These are phyloP conservation scores for Malassezia caprae DNA, from an alignment of 1,284 basidiomycete genomes.

Conservation along the genomic window DNA sequence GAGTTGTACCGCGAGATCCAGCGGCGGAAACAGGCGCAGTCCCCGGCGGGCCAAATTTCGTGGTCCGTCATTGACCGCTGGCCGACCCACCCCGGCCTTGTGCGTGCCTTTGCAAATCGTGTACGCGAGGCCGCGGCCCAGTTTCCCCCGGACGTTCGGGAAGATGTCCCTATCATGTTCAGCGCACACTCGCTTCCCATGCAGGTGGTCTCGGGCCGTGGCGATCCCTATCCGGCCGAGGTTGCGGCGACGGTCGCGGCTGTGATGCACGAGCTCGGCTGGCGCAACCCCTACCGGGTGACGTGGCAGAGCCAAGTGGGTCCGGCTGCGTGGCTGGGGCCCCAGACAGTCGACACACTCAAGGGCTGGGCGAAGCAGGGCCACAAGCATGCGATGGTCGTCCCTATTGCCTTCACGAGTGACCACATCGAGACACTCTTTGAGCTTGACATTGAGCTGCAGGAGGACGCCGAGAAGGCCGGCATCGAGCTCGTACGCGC, in stretches of 20 bases:
- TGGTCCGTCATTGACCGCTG: constrained; percentile 98
- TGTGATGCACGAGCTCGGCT: constrained; percentile 43
- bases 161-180: constrained; percentile 75
- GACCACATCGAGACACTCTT: constrained; percentile 99
- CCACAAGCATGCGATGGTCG: constrained; percentile 72
- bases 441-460: constrained; percentile 89
- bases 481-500: constrained; percentile 85
- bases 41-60: constrained; percentile 57
- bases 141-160: constrained; percentile 60
- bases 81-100: constrained; percentile 85
- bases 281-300: constrained; percentile 60
- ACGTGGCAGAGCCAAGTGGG: constrained; percentile 99
- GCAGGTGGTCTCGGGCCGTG: constrained; percentile 55
- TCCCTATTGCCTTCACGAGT: constrained; percentile 95
- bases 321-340: constrained; percentile 94
- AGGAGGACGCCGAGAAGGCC: constrained; percentile 76
- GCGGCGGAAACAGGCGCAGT: constrained; percentile 46
- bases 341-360: constrained; percentile 82
- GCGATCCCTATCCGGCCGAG: constrained; percentile 92
- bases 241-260: constrained; percentile 70
- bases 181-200: constrained; percentile 96
- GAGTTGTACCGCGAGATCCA: constrained; percentile 63
- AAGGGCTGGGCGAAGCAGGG: constrained; percentile 84
- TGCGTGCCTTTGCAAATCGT: constrained; percentile 85
- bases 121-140: constrained; percentile 71